Conservation (phyloP, 371 early-diverging fungal genomes). For the Phascolomyces articulosus region DNA sequence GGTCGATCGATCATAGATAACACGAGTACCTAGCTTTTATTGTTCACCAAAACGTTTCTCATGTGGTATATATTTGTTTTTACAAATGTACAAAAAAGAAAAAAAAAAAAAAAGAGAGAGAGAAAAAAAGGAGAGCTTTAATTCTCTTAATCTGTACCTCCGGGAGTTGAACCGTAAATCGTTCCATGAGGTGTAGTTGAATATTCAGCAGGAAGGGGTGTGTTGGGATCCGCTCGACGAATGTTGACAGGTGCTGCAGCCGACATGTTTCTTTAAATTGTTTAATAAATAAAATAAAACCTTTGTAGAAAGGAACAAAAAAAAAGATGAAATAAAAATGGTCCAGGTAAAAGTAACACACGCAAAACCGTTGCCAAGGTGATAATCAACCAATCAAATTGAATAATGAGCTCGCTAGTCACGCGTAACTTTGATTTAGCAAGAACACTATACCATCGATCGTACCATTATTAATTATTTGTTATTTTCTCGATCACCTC, state of each 20-base stretch:
- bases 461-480: too few relatives aligned
- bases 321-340: background rate
- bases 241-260: conserved; percentile 48
- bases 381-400: too few relatives aligned
- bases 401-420: too few relatives aligned
- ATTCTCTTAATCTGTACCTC: conserved; percentile 40
- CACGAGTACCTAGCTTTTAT: conserved; percentile 56
- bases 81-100: conserved; percentile 4
- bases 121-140: background rate
- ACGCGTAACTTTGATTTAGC: too few relatives aligned
- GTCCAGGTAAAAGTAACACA: too few relatives aligned
- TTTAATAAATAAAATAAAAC: background rate
- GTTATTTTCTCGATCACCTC: too few relatives aligned
- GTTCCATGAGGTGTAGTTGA: conserved; percentile 64
- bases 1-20: conserved; percentile 68
- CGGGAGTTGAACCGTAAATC: conserved; percentile 64
- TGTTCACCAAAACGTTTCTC: conserved; percentile 6
- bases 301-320: conserved; percentile 1
- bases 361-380: too few relatives aligned
- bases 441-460: too few relatives aligned
- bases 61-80: background rate
- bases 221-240: conserved; percentile 53
- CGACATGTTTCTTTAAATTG: conserved; percentile 23
- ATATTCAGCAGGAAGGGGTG: conserved; percentile 56
- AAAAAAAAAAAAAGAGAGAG: background rate